Base-by-base conservation (phyloP, 306 rosid species). In the Crotalaria pallida region DNA sequence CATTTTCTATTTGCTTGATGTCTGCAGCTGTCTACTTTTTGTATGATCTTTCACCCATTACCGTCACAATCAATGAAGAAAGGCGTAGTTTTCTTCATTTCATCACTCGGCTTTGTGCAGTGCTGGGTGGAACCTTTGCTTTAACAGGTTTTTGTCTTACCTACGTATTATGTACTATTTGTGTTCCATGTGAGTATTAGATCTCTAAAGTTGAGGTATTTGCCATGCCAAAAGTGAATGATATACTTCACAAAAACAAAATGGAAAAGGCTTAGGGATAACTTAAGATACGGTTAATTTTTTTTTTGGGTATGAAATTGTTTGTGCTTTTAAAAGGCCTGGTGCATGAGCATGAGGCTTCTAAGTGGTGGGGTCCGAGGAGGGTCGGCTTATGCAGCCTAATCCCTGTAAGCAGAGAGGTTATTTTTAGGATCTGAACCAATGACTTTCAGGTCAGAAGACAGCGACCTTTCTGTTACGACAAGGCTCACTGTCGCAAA, bases 41-140 rank as follows among this genome's bases (percentile, higher is more conserved):
- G 77, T 95, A 95, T 80, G 99, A 95, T 84, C 89, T 95, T 48
- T 95, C 99, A 5, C 99, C 99, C 31, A 95, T 95, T 71, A 95
- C 91, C 27, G 97, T 95, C 66, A 95, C 99, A 47, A 91, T 95
- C 83, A 89, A 84, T 78, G 99, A 95, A 86, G 99, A 95, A 80
- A 86, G 99, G 23, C 96, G 90, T 52, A 91, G 96, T 80, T 95
- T 95, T 83, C 96, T 95, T 71, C 99, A 95, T 81, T 91, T 95
- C 81, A 79, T 95, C 74, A 95, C 99, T 40, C 86, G 99, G 70
- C 97, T 95, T 57, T 89, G 96, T 79, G 99, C 97, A 26, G 96
- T 91, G 58, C 78, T 95, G 33, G 99, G 99, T 7, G 99, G 99
- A 73, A 95, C 99, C 72, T 95, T 95, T 47, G 99, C 99, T 53